phyloP scores from a whole-genome alignment of 768 basidiomycete genomes.

The Pleurotus eryngii region DNA sequence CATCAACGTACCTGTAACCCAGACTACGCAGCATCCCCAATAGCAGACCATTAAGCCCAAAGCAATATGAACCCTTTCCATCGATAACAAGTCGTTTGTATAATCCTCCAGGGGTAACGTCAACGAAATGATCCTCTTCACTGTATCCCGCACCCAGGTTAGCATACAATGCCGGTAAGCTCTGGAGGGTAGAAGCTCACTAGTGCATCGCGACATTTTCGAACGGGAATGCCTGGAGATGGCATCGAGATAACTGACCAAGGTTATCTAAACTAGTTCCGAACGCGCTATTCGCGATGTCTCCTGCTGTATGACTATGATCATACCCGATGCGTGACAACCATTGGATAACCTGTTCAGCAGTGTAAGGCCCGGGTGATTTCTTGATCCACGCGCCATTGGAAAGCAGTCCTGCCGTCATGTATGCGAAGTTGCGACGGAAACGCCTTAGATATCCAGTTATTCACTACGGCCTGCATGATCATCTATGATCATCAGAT shows the following conservation, averaged over 20 bases:
- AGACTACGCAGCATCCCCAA: constrained; percentile 25
- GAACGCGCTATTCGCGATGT: constrained; percentile 17
- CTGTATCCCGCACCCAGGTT: constrained; percentile 7
- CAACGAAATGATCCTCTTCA: constrained; percentile 21
- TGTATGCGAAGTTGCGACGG: not conserved
- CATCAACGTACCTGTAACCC: constrained; percentile 22
- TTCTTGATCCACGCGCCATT: constrained; percentile 21
- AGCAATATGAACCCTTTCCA: constrained; percentile 26
- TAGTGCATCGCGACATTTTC: constrained; percentile 38
- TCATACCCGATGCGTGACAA: constrained; percentile 22
- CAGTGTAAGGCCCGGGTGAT: constrained; percentile 19
- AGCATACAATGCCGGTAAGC: not conserved
- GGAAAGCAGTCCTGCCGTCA: constrained; percentile 8
- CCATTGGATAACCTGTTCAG: constrained; percentile 20
- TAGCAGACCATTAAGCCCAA: constrained; percentile 24
- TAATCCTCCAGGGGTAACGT: constrained; percentile 20
- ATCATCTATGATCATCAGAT: no score
- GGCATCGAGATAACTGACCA: constrained; percentile 19
- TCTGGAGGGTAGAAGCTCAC: constrained; percentile 18
- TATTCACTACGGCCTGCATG: no score
- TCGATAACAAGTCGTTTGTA: constrained; percentile 21
- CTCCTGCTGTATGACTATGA: constrained; percentile 11
- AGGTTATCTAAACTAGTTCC: constrained; percentile 25
- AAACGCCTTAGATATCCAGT: not conserved
- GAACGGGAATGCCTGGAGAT: constrained; percentile 32